phyloP scores from a whole-genome alignment of 106 monocot genomes.

The Dendrobium catenatum region DNA sequence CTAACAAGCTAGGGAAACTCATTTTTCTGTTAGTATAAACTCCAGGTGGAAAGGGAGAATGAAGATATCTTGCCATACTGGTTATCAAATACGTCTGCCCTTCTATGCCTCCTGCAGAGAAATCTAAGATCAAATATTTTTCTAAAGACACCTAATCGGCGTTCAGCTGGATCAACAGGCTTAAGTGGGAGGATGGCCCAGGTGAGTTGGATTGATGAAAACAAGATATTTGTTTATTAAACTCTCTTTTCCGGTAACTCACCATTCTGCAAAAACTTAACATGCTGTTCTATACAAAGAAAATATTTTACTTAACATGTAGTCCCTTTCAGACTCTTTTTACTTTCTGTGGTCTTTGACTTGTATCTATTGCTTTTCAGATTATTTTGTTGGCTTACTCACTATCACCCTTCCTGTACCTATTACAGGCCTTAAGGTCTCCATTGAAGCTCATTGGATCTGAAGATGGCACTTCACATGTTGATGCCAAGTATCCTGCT shows the following conservation, averaged over 20 bases:
- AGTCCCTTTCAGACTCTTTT: neutral
- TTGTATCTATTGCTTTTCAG: neutral
- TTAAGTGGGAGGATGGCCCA: constrained; percentile 39
- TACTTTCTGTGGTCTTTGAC: neutral
- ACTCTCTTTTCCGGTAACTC: constrained; percentile 5
- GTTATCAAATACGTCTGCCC: constrained; percentile 83
- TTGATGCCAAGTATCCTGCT: constrained; percentile 93
- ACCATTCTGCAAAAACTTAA: neutral
- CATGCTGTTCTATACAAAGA: neutral
- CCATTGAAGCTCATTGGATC: constrained; percentile 50
- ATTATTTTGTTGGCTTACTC: neutral
- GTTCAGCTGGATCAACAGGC: constrained; percentile 35
- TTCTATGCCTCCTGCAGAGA: constrained; percentile 87
- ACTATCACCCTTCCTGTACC: neutral
- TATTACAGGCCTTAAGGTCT: constrained; percentile 43
- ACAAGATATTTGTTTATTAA: neutral
- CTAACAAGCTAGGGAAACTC: neutral
- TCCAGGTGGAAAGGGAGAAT: constrained; percentile 49
- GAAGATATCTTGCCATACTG: constrained; percentile 73
- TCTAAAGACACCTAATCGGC: constrained; percentile 58
- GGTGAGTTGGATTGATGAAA: constrained; percentile 9
- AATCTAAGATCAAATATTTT: constrained; percentile 81
- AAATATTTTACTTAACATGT: neutral
- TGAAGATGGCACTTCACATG: constrained; percentile 46
- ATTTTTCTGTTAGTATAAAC: constrained; percentile 10